Percentiles rank a stretch among this genome's conserved stretches.
Evolutionary conservation across 2,329 filamentous ascomycete genomes (phyloP).

Genomic region (Aspergillus versicolor): DNA sequence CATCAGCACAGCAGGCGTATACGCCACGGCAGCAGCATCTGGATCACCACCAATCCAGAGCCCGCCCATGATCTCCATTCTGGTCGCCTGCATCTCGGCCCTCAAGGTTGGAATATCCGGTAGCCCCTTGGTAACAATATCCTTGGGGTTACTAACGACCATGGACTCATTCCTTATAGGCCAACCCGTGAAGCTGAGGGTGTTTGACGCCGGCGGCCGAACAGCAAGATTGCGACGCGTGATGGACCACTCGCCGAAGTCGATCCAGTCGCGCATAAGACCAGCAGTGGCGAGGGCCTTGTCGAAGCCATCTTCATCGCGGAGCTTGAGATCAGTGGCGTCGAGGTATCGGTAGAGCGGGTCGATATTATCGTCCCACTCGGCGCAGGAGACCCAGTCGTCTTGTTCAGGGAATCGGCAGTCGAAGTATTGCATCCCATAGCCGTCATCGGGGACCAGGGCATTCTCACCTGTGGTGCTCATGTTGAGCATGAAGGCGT

Average conservation of each 20-base stretch:
- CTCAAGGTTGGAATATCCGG: neutral
- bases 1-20: neutral
- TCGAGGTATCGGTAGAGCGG: neutral
- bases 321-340: neutral
- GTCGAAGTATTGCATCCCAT: neutral
- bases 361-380: neutral
- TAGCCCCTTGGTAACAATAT: neutral
- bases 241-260: neutral
- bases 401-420: neutral
- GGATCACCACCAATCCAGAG: neutral
- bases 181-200: neutral
- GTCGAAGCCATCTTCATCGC: neutral
- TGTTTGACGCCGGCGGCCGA: neutral
- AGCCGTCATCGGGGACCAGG: neutral
- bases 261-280: neutral
- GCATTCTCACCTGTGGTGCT: neutral
- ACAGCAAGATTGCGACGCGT: neutral
- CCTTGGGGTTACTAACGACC: constrained; percentile 1
- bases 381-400: neutral
- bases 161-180: neutral
- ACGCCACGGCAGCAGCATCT: neutral
- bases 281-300: neutral
- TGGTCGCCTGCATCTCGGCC: neutral
- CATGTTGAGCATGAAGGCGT: neutral
- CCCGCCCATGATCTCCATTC: neutral